A percentile compares a stretch with the other conserved stretches of the same genome.
Evolutionary conservation across 208 protist genomes (phyloP).

Genomic region (Leishmania braziliensis): DNA sequence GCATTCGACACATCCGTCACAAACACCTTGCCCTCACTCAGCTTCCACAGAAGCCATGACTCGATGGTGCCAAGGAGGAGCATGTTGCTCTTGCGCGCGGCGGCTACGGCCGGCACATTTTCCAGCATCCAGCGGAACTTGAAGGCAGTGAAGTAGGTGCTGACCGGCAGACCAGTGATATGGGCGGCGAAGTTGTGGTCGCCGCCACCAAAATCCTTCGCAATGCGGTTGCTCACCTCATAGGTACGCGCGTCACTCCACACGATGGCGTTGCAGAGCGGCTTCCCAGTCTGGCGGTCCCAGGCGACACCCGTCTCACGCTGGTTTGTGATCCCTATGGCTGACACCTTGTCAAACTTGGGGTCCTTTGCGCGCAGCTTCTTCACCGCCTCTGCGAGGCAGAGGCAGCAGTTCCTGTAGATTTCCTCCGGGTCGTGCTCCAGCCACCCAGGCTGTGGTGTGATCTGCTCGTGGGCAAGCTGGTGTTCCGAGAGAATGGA

Average conservation of each 20-base stretch:
- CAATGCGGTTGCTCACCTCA: constrained; percentile 49
- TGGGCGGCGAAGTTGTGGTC: constrained; percentile 50
- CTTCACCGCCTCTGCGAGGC: constrained; percentile 68
- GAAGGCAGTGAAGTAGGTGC: constrained; percentile 96
- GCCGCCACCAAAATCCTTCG: constrained; percentile 39
- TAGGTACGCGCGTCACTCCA: constrained; percentile 90
- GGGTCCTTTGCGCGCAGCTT: constrained; percentile 45
- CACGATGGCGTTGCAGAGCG: constrained; percentile 96
- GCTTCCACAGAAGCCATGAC: constrained; percentile 97
- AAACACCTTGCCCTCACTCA: constrained; percentile 89
- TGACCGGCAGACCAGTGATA: constrained; percentile 93
- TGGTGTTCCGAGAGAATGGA: constrained; percentile 76
- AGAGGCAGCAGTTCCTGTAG: constrained; percentile 70
- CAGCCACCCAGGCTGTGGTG: constrained; percentile 92
- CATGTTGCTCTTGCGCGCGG: constrained; percentile 64
- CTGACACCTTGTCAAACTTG: constrained; percentile 54
- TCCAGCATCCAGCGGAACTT: constrained; percentile 98
- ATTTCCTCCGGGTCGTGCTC: constrained; percentile 97
- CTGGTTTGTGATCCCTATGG: constrained; percentile 98
- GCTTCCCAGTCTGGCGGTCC: constrained; percentile 94
- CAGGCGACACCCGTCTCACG: constrained; percentile 98
- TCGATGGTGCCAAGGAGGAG: constrained; percentile 97
- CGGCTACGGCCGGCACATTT: constrained; percentile 87
- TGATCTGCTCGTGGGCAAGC: constrained; percentile 76
- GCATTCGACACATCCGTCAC: constrained; percentile 98